These are phyloP conservation scores for Sarcodon aspratus DNA, from an alignment of 768 basidiomycete genomes.

Conservation along the genomic window DNA sequence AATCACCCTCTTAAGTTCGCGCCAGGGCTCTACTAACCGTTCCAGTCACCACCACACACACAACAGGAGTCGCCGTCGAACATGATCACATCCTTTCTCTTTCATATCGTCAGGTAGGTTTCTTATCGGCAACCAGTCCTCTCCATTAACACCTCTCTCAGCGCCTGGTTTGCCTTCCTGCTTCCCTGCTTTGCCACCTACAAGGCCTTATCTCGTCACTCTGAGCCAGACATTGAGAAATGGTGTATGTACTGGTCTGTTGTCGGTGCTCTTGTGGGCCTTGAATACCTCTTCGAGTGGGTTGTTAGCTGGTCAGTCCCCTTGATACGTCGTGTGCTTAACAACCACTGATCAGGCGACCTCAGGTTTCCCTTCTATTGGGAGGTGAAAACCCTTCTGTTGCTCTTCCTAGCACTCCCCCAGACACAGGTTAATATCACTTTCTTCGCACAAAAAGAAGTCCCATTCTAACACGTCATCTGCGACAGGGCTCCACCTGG, in stretches of 20 bases:
- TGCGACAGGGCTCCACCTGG: slow-evolving; percentile 49
- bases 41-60: not conserved
- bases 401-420: slow-evolving; percentile 58
- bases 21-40: too few species aligned
- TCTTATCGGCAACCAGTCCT: not conserved
- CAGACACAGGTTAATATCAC: slow-evolving; percentile 43
- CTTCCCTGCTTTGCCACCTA: slow-evolving; percentile 55
- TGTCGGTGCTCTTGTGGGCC: slow-evolving; percentile 44
- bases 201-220: slow-evolving; percentile 30
- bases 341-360: not conserved
- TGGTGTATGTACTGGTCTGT: slow-evolving; percentile 57
- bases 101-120: slow-evolving; percentile 35
- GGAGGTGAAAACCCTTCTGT: slow-evolving; percentile 57
- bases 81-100: slow-evolving; percentile 40
- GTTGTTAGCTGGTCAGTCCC: slow-evolving; percentile 49
- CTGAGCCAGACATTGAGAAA: not conserved
- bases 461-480: not conserved
- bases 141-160: slow-evolving; percentile 13
- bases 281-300: slow-evolving; percentile 55
- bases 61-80: slow-evolving; percentile 3
- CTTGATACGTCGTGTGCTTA: not conserved
- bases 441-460: slow-evolving; percentile 2
- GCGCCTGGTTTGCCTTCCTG: slow-evolving; percentile 64
- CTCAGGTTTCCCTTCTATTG: slow-evolving; percentile 68
- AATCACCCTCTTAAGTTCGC: too few species aligned